Evolutionary conservation across 1,284 basidiomycete genomes (phyloP).

Genomic region (Porphyrellus sp.): DNA sequence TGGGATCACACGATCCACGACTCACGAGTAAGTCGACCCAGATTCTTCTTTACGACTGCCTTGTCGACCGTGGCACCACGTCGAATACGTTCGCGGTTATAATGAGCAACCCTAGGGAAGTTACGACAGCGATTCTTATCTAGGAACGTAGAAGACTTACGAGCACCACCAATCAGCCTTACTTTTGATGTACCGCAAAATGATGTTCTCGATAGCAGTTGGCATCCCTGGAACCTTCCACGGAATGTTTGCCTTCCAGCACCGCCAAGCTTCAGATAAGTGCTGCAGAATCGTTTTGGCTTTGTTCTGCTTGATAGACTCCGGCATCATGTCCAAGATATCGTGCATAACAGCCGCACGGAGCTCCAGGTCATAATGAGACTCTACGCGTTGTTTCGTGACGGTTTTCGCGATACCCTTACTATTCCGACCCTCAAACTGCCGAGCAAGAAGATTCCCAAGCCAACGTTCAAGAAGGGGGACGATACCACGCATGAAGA

Average conservation of each 20-base stretch:
- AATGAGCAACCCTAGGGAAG: conserved; percentile 71
- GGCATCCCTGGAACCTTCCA: conserved; percentile 99
- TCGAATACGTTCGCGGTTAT: conserved; percentile 91
- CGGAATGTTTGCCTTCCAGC: conserved; percentile 99
- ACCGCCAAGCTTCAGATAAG: conserved; percentile 96
- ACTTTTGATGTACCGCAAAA: conserved; percentile 97
- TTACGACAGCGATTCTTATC: background rate
- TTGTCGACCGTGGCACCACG: conserved; percentile 99
- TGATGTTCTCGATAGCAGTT: conserved; percentile 98
- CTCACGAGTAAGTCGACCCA: conserved; percentile 82
- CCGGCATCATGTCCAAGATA: conserved; percentile 98
- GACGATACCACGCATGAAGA: conserved; percentile 99
- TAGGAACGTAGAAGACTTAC: conserved; percentile 45
- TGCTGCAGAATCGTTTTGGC: conserved; percentile 98
- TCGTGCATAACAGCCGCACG: conserved; percentile 99
- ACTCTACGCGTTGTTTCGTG: conserved; percentile 98
- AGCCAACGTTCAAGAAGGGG: conserved; percentile 97
- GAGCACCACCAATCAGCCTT: conserved; percentile 99
- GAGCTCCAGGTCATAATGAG: conserved; percentile 96
- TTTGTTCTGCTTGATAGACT: conserved; percentile 98
- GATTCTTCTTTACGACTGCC: conserved; percentile 95
- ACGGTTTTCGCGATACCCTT: conserved; percentile 95
- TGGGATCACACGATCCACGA: conserved; percentile 14
- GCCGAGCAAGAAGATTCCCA: conserved; percentile 94
- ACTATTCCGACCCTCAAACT: conserved; percentile 97